These are phyloP conservation scores for Candida sanyaensis DNA, from an alignment of 1,139 yeast species.

Conservation along the genomic window DNA sequence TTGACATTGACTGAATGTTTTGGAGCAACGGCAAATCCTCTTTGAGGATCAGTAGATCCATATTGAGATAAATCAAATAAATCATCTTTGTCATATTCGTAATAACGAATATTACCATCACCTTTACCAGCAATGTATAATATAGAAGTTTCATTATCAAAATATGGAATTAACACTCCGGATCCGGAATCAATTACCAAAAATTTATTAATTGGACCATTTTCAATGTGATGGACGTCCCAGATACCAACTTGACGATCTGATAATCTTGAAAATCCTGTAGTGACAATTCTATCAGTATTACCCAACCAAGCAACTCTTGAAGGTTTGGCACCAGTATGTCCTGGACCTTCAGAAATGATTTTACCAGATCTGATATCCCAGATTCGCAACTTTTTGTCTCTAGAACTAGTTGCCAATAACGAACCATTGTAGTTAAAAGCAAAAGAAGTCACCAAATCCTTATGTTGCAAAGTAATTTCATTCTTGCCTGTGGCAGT, in stretches of 20 bases:
- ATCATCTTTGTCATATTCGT: slow-evolving; percentile 81
- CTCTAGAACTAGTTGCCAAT: slow-evolving; percentile 90
- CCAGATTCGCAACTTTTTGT: slow-evolving; percentile 89
- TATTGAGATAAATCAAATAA: slow-evolving; percentile 82
- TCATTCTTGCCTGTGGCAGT: slow-evolving; percentile 71
- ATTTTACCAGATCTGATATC: slow-evolving; percentile 75
- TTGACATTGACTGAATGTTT: slow-evolving; percentile 74
- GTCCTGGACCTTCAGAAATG: slow-evolving; percentile 85
- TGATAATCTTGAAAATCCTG: slow-evolving; percentile 92
- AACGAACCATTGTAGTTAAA: slow-evolving; percentile 88
- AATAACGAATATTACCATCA: slow-evolving; percentile 95
- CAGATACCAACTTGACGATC: slow-evolving; percentile 96
- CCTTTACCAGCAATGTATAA: slow-evolving; percentile 96
- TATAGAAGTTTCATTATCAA: slow-evolving; percentile 76
- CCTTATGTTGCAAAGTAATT: slow-evolving; percentile 80
- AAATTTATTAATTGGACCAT: slow-evolving; percentile 90
- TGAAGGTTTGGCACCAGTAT: slow-evolving; percentile 87
- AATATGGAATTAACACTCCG: slow-evolving; percentile 90
- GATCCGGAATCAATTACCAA: slow-evolving; percentile 85
- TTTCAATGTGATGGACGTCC: slow-evolving; percentile 72
- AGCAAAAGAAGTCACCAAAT: slow-evolving; percentile 85
- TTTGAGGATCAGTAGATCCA: slow-evolving; percentile 87
- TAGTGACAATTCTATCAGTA: slow-evolving; percentile 80
- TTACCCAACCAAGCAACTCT: slow-evolving; percentile 91
- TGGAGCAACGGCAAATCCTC: slow-evolving; percentile 92